Percentiles rank a stretch among this genome's conserved stretches.
Evolutionary conservation across 768 basidiomycete genomes (phyloP).

Genomic region (Exidia glandulosa): DNA sequence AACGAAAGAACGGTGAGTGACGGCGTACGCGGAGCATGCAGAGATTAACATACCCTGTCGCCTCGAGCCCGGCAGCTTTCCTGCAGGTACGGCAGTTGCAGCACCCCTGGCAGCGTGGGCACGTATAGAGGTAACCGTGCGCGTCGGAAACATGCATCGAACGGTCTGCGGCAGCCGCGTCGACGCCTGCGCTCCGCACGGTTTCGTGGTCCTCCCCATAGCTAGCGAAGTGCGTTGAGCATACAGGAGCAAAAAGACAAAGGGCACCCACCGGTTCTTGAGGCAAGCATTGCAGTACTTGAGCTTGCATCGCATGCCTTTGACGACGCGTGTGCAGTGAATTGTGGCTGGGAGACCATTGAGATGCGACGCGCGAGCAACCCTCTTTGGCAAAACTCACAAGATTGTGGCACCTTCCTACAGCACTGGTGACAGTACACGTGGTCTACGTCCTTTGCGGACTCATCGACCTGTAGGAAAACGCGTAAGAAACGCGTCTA

Average conservation of each 20-base stretch:
- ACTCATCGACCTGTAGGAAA: not conserved
- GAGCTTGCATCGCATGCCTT: constrained; percentile 1
- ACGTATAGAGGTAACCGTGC: constrained; percentile 29
- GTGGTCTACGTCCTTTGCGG: not conserved
- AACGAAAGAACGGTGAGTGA: not conserved
- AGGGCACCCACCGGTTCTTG: constrained; percentile 29
- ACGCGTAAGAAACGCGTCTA: not conserved
- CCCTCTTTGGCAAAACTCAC: not conserved
- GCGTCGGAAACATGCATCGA: not conserved
- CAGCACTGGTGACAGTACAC: constrained; percentile 6
- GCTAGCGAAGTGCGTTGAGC: constrained; percentile 9
- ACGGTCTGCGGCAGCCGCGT: not conserved
- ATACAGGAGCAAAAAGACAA: not conserved
- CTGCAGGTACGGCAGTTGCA: constrained; percentile 63
- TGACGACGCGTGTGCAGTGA: constrained; percentile 1
- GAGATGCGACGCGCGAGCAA: not conserved
- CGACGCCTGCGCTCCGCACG: constrained; percentile 20
- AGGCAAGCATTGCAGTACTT: constrained; percentile 53
- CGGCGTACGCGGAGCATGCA: not conserved
- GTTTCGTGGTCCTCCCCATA: constrained; percentile 44
- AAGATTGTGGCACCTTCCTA: not conserved
- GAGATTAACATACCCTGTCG: constrained; percentile 40
- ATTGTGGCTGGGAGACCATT: not conserved
- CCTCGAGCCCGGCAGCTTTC: constrained; percentile 48
- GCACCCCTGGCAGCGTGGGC: constrained; percentile 52